Evolutionary conservation across 257 asterid genomes (phyloP).

Genomic region (Solanum lycopersicoides): DNA sequence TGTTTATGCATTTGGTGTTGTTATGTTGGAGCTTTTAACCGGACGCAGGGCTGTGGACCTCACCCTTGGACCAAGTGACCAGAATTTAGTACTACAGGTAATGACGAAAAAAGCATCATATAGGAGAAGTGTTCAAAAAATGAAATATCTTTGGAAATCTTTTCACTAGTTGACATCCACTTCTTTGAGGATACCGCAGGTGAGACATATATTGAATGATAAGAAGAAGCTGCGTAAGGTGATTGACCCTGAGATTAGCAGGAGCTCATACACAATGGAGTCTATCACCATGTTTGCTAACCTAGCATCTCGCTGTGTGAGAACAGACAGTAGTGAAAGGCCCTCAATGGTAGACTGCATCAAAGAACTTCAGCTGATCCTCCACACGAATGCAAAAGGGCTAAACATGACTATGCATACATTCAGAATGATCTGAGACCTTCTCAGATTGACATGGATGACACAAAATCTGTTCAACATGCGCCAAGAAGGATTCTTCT

Average conservation of each 20-base stretch:
- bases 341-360: conserved; percentile 80
- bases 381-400: conserved; percentile 55
- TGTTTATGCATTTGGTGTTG: conserved; percentile 96
- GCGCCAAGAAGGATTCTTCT: background rate
- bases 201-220: conserved; percentile 67
- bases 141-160: background rate
- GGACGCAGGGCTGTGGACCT: conserved; percentile 96
- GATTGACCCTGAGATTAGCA: conserved; percentile 75
- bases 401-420: conserved; percentile 61
- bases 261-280: conserved; percentile 83
- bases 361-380: conserved; percentile 58
- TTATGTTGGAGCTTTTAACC: conserved; percentile 90
- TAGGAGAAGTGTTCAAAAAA: background rate
- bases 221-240: conserved; percentile 77
- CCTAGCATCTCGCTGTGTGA: conserved; percentile 77
- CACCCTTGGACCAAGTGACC: conserved; percentile 88
- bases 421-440: conserved; percentile 54
- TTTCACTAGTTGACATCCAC: background rate
- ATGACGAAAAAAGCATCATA: background rate
- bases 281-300: conserved; percentile 74
- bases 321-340: conserved; percentile 70
- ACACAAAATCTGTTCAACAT: background rate
- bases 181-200: conserved; percentile 37
- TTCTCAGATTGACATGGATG: background rate
- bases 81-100: conserved; percentile 91